These are phyloP conservation scores for Dacryopinax spathularia DNA, from an alignment of 768 basidiomycete species.

Conservation along the genomic window DNA sequence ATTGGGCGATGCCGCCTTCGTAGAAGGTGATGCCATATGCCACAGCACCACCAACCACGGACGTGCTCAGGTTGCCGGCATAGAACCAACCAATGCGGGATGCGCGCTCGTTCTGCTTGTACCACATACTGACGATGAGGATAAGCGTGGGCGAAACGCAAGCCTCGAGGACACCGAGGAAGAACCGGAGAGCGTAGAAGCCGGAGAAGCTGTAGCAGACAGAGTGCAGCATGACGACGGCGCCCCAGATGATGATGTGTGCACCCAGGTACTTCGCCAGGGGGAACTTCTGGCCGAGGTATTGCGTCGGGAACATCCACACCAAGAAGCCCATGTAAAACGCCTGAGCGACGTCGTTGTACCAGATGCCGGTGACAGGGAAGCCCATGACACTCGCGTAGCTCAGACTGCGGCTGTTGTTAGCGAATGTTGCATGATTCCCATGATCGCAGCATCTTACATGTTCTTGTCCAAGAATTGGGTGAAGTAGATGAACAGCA, in stretches of 20 bases:
- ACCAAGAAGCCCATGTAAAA: conserved; percentile 45
- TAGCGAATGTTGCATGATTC: background rate
- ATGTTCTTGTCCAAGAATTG: conserved; percentile 52
- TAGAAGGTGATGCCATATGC: conserved; percentile 46
- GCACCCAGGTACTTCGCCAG: conserved; percentile 50
- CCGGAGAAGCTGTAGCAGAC: conserved; percentile 40
- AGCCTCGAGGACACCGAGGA: conserved; percentile 52
- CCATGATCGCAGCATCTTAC: background rate
- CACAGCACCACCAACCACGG: conserved; percentile 47
- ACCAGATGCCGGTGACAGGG: conserved; percentile 39
- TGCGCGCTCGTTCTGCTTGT: conserved; percentile 52
- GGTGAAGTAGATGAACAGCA: conserved; percentile 52
- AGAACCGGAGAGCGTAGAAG: conserved; percentile 48
- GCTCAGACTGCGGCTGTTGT: conserved; percentile 44
- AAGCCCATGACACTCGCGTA: conserved; percentile 62
- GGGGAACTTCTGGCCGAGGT: conserved; percentile 45
- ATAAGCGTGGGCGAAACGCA: conserved; percentile 52
- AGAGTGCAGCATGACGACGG: conserved; percentile 45
- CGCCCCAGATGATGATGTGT: conserved; percentile 49
- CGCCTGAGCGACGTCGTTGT: conserved; percentile 40
- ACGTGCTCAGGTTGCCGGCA: conserved; percentile 41
- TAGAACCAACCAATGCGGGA: conserved; percentile 52
- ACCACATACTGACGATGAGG: conserved; percentile 51
- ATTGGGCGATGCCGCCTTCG: conserved; percentile 37
- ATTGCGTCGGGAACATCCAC: conserved; percentile 53